Percentiles rank a stretch among this genome's conserved stretches.
Conservation (phyloP, 139 green algal genomes). For the Closterium sp. region DNA sequence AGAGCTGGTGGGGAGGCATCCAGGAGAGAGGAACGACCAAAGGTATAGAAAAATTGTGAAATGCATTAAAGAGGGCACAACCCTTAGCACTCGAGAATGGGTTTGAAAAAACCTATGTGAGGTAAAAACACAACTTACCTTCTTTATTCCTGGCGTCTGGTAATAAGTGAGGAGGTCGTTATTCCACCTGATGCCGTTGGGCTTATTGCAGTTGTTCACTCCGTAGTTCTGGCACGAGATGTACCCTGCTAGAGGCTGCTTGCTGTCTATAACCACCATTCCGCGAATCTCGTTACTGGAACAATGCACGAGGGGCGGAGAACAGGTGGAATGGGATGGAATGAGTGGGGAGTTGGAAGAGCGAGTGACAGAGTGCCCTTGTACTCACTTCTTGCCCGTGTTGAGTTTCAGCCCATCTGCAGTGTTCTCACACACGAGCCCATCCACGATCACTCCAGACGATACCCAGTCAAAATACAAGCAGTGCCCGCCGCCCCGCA, state of each 20-base stretch:
- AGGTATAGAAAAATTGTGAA: no score
- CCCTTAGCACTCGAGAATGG: no score
- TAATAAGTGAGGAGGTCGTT: not conserved
- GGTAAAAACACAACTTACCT: not conserved
- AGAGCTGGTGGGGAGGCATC: not conserved
- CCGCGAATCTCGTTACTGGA: not conserved
- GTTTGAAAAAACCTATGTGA: no score
- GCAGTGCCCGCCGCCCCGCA: not conserved
- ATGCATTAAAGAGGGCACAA: no score
- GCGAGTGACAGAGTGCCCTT: no score
- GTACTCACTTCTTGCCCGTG: conserved; percentile 21
- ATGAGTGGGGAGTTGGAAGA: no score
- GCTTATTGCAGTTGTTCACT: not conserved
- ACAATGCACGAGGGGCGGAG: not conserved
- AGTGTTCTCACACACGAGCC: not conserved
- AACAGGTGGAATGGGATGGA: not conserved
- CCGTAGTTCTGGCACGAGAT: conserved; percentile 7
- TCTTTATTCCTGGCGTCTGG: not conserved
- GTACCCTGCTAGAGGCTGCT: not conserved
- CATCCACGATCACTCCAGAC: not conserved
- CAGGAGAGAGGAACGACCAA: no score
- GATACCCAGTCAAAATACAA: conserved; percentile 4
- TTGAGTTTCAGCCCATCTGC: conserved; percentile 25
- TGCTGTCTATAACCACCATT: not conserved
- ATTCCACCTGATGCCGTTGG: not conserved